These are phyloP conservation scores for Saccharomyces hybrid DNA, from an alignment of 1,139 yeast species.

Conservation along the genomic window DNA sequence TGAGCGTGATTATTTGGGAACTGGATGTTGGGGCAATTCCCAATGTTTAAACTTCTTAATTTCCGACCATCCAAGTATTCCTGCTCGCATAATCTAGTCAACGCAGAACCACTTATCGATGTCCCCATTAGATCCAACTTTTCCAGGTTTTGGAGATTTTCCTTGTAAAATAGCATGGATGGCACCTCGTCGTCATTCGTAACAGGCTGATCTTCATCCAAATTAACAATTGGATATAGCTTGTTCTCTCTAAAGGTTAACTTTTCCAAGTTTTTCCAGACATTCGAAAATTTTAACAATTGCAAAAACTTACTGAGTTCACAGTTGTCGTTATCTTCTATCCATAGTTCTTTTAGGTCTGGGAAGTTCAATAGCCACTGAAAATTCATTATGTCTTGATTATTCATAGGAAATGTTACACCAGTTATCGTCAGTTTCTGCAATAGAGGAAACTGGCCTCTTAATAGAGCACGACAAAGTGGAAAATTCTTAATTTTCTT, in stretches of 20 bases:
- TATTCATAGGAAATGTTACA: constrained; percentile 12
- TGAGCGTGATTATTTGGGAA: constrained; percentile 12
- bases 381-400: constrained; percentile 9
- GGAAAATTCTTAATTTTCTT: constrained; percentile 19
- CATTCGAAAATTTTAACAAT: constrained; percentile 10
- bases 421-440: constrained; percentile 21
- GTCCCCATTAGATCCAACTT: constrained; percentile 28
- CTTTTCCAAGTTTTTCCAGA: constrained; percentile 15
- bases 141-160: constrained; percentile 16
- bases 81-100: constrained; percentile 11
- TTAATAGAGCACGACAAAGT: constrained; percentile 5
- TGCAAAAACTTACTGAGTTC: constrained; percentile 15
- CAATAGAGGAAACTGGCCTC: constrained; percentile 3
- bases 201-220: constrained; percentile 6
- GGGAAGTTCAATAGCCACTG: constrained; percentile 23
- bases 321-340: constrained; percentile 25
- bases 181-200: background rate
- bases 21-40: constrained; percentile 25
- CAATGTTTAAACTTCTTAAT: constrained; percentile 20
- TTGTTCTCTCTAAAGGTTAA: constrained; percentile 26
- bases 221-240: constrained; percentile 9
- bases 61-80: constrained; percentile 9
- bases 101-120: constrained; percentile 22
- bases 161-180: constrained; percentile 8
- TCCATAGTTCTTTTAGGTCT: constrained; percentile 23